Percentiles rank a stretch among this genome's conserved stretches.
Evolutionary conservation across 2,329 filamentous ascomycete genomes (phyloP).

Genomic region (Cladosporium oxysporum): DNA sequence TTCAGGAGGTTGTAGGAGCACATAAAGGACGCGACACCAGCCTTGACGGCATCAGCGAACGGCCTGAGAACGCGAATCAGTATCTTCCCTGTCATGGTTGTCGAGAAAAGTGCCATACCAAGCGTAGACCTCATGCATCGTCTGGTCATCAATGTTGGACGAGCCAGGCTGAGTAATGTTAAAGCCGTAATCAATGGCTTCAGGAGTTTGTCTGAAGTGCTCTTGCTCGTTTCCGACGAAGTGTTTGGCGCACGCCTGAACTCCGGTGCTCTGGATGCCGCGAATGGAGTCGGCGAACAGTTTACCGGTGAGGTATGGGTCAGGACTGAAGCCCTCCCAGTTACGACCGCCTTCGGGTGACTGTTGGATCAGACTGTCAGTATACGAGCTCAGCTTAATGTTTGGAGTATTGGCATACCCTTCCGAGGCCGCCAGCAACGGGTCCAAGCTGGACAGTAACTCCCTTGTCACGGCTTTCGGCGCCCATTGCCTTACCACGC

Average conservation of each 20-base stretch:
- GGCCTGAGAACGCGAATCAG: slow-evolving; percentile 52
- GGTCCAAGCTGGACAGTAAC: slow-evolving; percentile 56
- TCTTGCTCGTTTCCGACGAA: slow-evolving; percentile 66
- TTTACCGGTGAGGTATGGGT: slow-evolving; percentile 49
- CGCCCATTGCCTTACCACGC: slow-evolving; percentile 70
- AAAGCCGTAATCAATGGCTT: slow-evolving; percentile 38
- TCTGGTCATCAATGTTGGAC: slow-evolving; percentile 74
- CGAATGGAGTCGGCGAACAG: slow-evolving; percentile 43
- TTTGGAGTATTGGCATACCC: slow-evolving; percentile 33
- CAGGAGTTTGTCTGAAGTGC: slow-evolving; percentile 40
- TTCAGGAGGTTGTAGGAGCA: slow-evolving; percentile 68
- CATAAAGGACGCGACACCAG: slow-evolving; percentile 82
- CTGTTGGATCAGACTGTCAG: not conserved
- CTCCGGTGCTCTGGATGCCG: slow-evolving; percentile 45
- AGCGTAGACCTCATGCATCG: slow-evolving; percentile 75
- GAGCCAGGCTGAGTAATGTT: slow-evolving; percentile 53
- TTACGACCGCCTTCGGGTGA: slow-evolving; percentile 68
- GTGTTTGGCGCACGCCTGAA: slow-evolving; percentile 52
- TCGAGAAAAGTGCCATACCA: slow-evolving; percentile 72
- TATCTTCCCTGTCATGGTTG: slow-evolving; percentile 57
- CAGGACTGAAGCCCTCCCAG: slow-evolving; percentile 59
- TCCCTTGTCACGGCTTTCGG: slow-evolving; percentile 64
- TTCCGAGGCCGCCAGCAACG: slow-evolving; percentile 72
- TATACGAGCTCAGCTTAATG: not conserved
- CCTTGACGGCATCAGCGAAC: slow-evolving; percentile 75